These are phyloP conservation scores for Raffaelea deltoideospora DNA, from an alignment of 2,329 filamentous ascomycete species.

Conservation along the genomic window DNA sequence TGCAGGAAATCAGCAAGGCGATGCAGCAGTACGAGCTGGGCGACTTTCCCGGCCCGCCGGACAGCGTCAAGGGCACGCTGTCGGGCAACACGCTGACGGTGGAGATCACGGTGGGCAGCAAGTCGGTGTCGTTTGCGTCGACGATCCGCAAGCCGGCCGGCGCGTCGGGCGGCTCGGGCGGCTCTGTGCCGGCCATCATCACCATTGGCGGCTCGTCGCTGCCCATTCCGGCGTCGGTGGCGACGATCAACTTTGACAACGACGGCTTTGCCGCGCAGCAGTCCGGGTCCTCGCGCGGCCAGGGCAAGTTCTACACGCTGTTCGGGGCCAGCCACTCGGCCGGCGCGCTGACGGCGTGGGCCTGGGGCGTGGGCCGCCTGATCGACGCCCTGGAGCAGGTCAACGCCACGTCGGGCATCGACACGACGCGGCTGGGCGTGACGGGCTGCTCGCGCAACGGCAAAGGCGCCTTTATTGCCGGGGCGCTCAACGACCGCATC, in stretches of 20 bases:
- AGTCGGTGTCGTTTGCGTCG: slow-evolving; percentile 28
- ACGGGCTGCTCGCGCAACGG: slow-evolving; percentile 51
- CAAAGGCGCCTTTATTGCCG: slow-evolving; percentile 47
- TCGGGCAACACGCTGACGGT: slow-evolving; percentile 27
- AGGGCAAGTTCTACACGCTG: slow-evolving; percentile 43
- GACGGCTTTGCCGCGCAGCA: slow-evolving; percentile 38
- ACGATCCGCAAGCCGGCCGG: slow-evolving; percentile 26
- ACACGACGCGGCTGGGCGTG: slow-evolving; percentile 34
- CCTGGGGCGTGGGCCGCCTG: slow-evolving; percentile 45
- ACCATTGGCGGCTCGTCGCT: slow-evolving; percentile 38
- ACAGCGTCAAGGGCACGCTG: slow-evolving; percentile 28
- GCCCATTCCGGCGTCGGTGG: slow-evolving; percentile 37
- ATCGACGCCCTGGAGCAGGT: slow-evolving; percentile 43
- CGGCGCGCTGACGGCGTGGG: slow-evolving; percentile 45
- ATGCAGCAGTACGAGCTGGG: slow-evolving; percentile 37
- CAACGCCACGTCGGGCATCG: slow-evolving; percentile 28
- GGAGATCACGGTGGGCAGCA: slow-evolving; percentile 26
- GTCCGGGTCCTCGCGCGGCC: slow-evolving; percentile 30
- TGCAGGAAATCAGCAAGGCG: slow-evolving; percentile 29
- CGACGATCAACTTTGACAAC: slow-evolving; percentile 43
- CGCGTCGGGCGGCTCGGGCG: slow-evolving; percentile 16
- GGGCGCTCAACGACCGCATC: slow-evolving; percentile 42
- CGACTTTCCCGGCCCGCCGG: slow-evolving; percentile 28
- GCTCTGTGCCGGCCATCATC: slow-evolving; percentile 43
- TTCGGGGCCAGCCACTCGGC: slow-evolving; percentile 40